Percentiles rank a stretch among this genome's conserved stretches.
These are phyloP conservation scores for Euphorbia celastroides DNA, from an alignment of 441 rosid genomes.

Conservation along the genomic window DNA sequence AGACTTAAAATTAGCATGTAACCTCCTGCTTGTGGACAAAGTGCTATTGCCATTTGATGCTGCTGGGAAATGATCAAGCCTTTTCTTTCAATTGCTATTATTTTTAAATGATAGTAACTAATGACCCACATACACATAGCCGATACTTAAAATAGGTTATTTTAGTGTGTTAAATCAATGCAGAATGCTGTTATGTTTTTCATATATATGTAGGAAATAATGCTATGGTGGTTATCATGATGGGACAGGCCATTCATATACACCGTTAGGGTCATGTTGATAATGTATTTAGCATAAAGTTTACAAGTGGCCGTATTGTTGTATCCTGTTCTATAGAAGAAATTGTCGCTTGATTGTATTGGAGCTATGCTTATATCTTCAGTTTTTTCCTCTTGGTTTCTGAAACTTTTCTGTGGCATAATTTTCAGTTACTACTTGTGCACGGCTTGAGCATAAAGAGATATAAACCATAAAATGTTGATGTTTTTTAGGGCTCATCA, in stretches of 20 bases:
- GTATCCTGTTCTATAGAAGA: neutral
- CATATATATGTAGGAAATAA: neutral
- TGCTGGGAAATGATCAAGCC: neutral
- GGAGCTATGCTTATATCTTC: neutral
- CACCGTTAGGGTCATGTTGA: neutral
- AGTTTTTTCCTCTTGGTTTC: neutral
- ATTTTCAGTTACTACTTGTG: neutral
- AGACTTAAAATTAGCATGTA: neutral
- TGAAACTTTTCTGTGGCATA: too few relatives aligned
- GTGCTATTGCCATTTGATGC: neutral
- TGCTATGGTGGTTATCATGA: neutral
- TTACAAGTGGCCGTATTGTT: neutral
- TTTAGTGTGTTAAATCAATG: neutral
- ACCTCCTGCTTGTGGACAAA: neutral
- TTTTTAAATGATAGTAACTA: neutral
- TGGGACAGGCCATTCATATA: neutral
- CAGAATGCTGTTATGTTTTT: neutral
- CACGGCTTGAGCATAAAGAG: neutral
- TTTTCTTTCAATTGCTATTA: neutral
- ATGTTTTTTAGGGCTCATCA: neutral
- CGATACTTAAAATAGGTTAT: neutral
- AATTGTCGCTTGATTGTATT: neutral
- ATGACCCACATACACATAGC: neutral
- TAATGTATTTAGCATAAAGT: neutral
- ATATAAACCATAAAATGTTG: neutral